Percentiles rank a stretch among this genome's conserved stretches.
These are phyloP conservation scores for Typha latifolia DNA, from an alignment of 176 grass and related monocot species.

Conservation along the genomic window DNA sequence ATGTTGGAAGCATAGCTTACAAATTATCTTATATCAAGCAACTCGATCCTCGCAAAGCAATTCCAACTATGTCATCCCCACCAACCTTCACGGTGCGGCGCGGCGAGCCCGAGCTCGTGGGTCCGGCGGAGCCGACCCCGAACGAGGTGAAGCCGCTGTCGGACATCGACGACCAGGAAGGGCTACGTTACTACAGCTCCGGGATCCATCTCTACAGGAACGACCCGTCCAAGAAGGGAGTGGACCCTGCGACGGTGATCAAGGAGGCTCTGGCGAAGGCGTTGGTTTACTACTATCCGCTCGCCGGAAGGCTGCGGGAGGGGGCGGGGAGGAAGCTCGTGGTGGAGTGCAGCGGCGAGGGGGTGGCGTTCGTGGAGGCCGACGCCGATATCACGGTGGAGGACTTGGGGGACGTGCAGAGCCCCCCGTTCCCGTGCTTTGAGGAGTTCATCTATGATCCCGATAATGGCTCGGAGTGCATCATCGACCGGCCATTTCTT, in stretches of 20 bases:
- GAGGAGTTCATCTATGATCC: slow-evolving; percentile 36
- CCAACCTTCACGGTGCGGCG: slow-evolving; percentile 43
- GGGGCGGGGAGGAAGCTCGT: slow-evolving; percentile 34
- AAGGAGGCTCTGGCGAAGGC: slow-evolving; percentile 39
- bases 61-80: not conserved
- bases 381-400: slow-evolving; percentile 44
- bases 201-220: slow-evolving; percentile 35
- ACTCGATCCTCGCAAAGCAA: too few species aligned
- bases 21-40: too few species aligned
- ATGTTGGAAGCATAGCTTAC: too few species aligned
- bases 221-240: slow-evolving; percentile 23
- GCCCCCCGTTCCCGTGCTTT: slow-evolving; percentile 51
- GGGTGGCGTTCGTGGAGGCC: slow-evolving; percentile 55
- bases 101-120: slow-evolving; percentile 28
- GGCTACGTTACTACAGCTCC: slow-evolving; percentile 51
- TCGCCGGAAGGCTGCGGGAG: slow-evolving; percentile 56
- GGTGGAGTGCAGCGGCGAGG: slow-evolving; percentile 51
- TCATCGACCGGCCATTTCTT: slow-evolving; percentile 35
- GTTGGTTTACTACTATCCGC: slow-evolving; percentile 62
- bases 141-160: slow-evolving; percentile 46
- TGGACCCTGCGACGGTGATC: slow-evolving; percentile 37
- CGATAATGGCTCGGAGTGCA: slow-evolving; percentile 22
- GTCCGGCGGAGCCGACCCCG: slow-evolving; percentile 32
- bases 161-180: slow-evolving; percentile 51
- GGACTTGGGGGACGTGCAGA: slow-evolving; percentile 44